Percentiles rank a stretch among this genome's conserved stretches.
phyloP scores from a whole-genome alignment of 345 rosid genomes.

The Arabidopsis thaliana region DNA sequence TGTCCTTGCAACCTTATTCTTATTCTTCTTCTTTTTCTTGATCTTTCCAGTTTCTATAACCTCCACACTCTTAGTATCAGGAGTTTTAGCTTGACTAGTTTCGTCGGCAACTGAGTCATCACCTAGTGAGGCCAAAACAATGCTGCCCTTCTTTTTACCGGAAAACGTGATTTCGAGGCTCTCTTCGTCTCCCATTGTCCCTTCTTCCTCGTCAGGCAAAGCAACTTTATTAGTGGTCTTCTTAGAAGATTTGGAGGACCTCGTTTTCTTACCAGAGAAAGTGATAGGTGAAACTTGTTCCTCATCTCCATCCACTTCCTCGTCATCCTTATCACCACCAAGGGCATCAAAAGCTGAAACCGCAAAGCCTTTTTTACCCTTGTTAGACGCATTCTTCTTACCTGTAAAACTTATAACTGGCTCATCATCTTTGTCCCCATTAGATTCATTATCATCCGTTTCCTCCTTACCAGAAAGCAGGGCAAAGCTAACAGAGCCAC shows the following conservation, averaged over 20 bases:
- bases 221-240: conserved; percentile 57
- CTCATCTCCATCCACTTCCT: conserved; percentile 43
- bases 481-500: conserved; percentile 51
- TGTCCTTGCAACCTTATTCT: conserved; percentile 80
- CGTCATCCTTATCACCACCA: conserved; percentile 51
- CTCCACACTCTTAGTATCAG: conserved; percentile 53
- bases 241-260: conserved; percentile 73
- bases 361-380: conserved; percentile 49
- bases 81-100: conserved; percentile 35
- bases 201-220: conserved; percentile 61
- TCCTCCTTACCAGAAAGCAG: conserved; percentile 50
- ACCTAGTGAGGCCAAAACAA: conserved; percentile 44
- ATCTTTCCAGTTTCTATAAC: conserved; percentile 50
- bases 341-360: conserved; percentile 58
- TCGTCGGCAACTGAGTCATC: conserved; percentile 47
- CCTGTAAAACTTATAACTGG: conserved; percentile 48
- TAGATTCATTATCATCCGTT: conserved; percentile 13
- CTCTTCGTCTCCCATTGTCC: conserved; percentile 52
- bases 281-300: conserved; percentile 49
- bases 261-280: conserved; percentile 80
- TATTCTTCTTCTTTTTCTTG: conserved; percentile 72
- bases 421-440: conserved; percentile 52
- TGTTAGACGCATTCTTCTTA: conserved; percentile 45
- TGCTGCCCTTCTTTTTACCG: conserved; percentile 61
- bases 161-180: conserved; percentile 48